Percentiles rank a stretch among this genome's conserved stretches.
These are phyloP conservation scores for Globisporangium alternatum DNA, from an alignment of 352 stramenopile species.

Conservation along the genomic window DNA sequence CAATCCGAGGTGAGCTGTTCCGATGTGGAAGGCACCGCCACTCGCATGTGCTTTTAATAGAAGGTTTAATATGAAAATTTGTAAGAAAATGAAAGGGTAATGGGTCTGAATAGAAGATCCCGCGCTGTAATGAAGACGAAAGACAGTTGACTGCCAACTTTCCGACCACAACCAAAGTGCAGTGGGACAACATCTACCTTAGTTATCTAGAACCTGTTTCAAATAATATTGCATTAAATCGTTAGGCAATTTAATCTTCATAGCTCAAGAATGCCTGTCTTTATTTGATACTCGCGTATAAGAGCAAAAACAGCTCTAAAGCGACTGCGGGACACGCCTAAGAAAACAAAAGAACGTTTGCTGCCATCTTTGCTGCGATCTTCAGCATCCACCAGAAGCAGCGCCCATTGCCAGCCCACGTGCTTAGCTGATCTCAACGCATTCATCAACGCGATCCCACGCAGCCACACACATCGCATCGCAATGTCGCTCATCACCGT, in stretches of 20 bases:
- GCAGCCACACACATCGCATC: neutral
- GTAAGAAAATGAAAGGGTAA: neutral
- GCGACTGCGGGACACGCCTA: neutral
- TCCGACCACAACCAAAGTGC: neutral
- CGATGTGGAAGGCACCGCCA: neutral
- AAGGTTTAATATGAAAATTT: neutral
- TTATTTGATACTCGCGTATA: too few relatives aligned
- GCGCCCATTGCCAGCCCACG: neutral
- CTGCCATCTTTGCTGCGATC: neutral
- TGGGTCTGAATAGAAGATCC: neutral
- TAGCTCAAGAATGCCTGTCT: too few relatives aligned
- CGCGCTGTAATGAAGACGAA: neutral
- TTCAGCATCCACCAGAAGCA: neutral
- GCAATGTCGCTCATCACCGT: slow-evolving; percentile 3
- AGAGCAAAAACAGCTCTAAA: neutral
- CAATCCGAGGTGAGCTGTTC: neutral
- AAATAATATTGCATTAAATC: neutral
- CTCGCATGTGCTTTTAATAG: neutral
- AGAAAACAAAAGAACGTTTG: slow-evolving; percentile 1
- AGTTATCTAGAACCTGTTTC: neutral
- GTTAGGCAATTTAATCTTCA: too few relatives aligned
- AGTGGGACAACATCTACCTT: too few relatives aligned
- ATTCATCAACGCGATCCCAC: neutral
- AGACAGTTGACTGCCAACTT: neutral
- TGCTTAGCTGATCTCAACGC: neutral